Base-by-base conservation (phyloP, 768 basidiomycete genomes). In the Fibroporia radiculosa region DNA sequence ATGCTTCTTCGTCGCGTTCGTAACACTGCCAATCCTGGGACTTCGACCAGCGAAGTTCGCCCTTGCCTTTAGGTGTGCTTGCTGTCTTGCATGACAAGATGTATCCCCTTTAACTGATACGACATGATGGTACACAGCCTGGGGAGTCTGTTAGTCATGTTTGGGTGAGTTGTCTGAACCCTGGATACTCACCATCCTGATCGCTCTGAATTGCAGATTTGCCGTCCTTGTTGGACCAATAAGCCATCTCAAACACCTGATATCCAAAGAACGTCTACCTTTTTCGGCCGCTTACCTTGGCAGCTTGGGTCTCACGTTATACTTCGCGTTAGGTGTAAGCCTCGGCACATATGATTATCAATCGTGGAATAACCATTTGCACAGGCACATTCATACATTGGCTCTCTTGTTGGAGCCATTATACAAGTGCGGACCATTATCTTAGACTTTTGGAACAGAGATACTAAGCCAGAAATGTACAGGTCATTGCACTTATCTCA, bases 61-160 rank as follows among this genome's bases (percentile, higher is more conserved):
- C 0, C 69, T 93, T 32, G 77, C 90, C 1, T 90, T 93, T 64
- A 91, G 87, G 76, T 82, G 56, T 33, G 63, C 18, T 55, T 34
- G 24, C 26, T n/a, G n/a, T 6, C 23, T 18, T 19, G n/a, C n/a
- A n/a, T n/a, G n/a, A n/a, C 34, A 31, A 31, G 29, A 31, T n/a
- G 10, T 24, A 16, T 22, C 7, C 40, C 20, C 22, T 43, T 14
- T 36, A 19, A 19, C 18, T 8, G 22, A 22, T 42, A 14, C 14
- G 5, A 20, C 20, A 12, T 42, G 41, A 38, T 4, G 20, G 29
- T 18, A 33, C 25, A 18, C 57, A 90, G 89, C 58, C 67, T 95
- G 45, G 93, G 93, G 28, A 90, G 87, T 52, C 66, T 92, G 48
- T 77, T 99, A 24, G 93, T 98, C 62, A 98, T 99, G 95, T 82